Conservation (phyloP, 2,329 filamentous ascomycete genomes). For the Hymenoscyphus infarciens region DNA sequence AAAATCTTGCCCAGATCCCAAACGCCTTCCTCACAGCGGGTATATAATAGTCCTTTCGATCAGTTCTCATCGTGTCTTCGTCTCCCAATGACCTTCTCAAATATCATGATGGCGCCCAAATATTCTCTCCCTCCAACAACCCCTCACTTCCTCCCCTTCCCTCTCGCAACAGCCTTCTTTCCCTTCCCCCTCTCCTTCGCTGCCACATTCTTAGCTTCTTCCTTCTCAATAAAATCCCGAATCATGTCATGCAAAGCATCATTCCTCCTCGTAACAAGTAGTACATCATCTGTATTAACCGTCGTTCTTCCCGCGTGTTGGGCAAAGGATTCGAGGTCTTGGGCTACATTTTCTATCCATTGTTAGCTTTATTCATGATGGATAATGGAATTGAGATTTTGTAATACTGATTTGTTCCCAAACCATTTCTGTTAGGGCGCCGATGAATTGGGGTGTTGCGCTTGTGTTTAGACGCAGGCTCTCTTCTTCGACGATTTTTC, state of each 20-base stretch:
- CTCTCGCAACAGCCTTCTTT: no score
- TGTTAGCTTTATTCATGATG: neutral
- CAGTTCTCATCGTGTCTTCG: no score
- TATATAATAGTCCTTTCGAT: no score
- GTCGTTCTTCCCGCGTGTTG: conserved; percentile 78
- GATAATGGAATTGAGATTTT: neutral
- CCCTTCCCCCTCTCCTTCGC: neutral
- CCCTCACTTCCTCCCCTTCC: neutral
- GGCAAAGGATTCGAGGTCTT: conserved; percentile 63
- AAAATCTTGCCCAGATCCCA: no score
- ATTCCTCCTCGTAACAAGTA: conserved; percentile 83
- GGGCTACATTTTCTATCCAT: conserved; percentile 46
- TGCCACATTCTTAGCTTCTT: conserved; percentile 42
- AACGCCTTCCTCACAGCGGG: no score
- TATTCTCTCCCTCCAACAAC: neutral
- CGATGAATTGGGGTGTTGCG: conserved; percentile 89
- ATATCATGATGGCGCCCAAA: neutral
- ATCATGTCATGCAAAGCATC: conserved; percentile 78
- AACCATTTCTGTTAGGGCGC: conserved; percentile 77
- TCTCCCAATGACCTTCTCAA: neutral
- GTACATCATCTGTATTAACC: conserved; percentile 80
- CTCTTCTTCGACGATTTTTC: conserved; percentile 86
- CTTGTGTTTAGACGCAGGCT: conserved; percentile 71
- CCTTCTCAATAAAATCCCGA: conserved; percentile 61
- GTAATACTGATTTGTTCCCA: conserved; percentile 77